A percentile compares a stretch with the other conserved stretches of the same genome.
phyloP scores from a whole-genome alignment of 169 alveolate genomes.

The Plasmodium adleri region DNA sequence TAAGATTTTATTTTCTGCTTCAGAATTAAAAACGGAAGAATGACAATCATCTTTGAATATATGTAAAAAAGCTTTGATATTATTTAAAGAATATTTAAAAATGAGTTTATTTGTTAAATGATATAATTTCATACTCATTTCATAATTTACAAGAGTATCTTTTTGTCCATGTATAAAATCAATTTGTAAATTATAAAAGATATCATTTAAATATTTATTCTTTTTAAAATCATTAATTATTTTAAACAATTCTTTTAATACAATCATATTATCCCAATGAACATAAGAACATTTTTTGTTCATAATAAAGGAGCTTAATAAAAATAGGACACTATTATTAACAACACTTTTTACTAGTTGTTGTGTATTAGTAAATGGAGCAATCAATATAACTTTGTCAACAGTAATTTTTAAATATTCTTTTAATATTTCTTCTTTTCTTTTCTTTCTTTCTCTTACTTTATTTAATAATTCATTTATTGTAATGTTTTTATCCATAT shows the following conservation, averaged over 20 bases:
- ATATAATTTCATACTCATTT: conserved; percentile 58
- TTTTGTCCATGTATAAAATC: conserved; percentile 69
- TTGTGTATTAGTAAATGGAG: conserved; percentile 76
- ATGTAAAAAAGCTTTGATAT: conserved; percentile 33
- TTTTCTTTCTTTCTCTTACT: neutral
- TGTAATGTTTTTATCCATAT: neutral
- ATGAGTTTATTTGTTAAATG: conserved; percentile 38
- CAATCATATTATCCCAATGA: conserved; percentile 66
- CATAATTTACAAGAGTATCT: conserved; percentile 61
- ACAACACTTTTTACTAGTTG: conserved; percentile 57
- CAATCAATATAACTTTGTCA: conserved; percentile 44
- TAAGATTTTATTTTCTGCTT: conserved; percentile 51
- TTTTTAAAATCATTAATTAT: conserved; percentile 47
- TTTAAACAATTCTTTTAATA: conserved; percentile 52
- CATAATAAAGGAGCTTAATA: conserved; percentile 66
- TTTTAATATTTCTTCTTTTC: conserved; percentile 2
- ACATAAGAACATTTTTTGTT: conserved; percentile 71
- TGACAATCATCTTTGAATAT: conserved; percentile 59
- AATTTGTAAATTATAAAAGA: conserved; percentile 52
- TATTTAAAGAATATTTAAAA: conserved; percentile 28
- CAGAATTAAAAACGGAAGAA: conserved; percentile 64
- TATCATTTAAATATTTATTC: conserved; percentile 24
- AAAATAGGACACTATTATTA: conserved; percentile 47
- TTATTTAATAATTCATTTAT: conserved; percentile 2
- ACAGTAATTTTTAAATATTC: conserved; percentile 41